Conservation (phyloP, 2,329 filamentous ascomycete genomes). For the Diplodia sapinea region DNA sequence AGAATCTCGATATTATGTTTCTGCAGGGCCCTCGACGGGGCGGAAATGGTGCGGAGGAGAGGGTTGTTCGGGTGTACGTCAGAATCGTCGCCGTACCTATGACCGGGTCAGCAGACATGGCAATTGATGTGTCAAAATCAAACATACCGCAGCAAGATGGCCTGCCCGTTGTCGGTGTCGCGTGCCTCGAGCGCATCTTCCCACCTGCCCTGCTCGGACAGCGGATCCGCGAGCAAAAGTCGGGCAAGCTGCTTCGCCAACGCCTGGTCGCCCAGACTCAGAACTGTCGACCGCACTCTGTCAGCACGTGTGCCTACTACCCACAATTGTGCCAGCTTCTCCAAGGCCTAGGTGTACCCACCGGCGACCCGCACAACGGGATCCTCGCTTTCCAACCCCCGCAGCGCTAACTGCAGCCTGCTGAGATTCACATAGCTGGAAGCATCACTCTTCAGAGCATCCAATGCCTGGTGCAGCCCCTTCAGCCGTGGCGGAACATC, state of each 20-base stretch:
- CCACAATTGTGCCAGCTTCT: slow-evolving; percentile 24
- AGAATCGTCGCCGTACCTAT: slow-evolving; percentile 61
- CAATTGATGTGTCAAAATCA: not conserved
- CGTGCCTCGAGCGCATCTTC: slow-evolving; percentile 49
- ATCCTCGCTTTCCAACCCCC: slow-evolving; percentile 63
- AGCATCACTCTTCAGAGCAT: slow-evolving; percentile 66
- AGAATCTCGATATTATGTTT: slow-evolving; percentile 68
- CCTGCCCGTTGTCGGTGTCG: slow-evolving; percentile 43
- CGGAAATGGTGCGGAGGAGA: slow-evolving; percentile 64
- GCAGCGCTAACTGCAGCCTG: slow-evolving; percentile 72
- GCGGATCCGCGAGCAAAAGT: slow-evolving; percentile 59
- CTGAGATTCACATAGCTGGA: slow-evolving; percentile 70
- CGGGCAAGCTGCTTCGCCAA: slow-evolving; percentile 70
- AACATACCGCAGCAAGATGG: slow-evolving; percentile 50
- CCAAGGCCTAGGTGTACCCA: slow-evolving; percentile 39
- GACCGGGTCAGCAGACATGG: slow-evolving; percentile 5
- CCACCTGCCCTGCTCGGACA: slow-evolving; percentile 51
- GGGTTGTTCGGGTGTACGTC: slow-evolving; percentile 55
- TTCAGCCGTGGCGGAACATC: slow-evolving; percentile 59
- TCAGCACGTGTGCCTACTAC: slow-evolving; percentile 25
- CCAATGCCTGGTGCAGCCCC: slow-evolving; percentile 65
- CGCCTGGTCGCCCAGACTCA: slow-evolving; percentile 57
- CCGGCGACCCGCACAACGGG: slow-evolving; percentile 63
- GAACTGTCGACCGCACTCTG: slow-evolving; percentile 45
- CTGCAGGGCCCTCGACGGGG: slow-evolving; percentile 68